Evolutionary conservation across 1,284 basidiomycete species (phyloP), one percentile per base, ranked within the genome.

Genomic region (Schizopora paradoxa): DNA sequence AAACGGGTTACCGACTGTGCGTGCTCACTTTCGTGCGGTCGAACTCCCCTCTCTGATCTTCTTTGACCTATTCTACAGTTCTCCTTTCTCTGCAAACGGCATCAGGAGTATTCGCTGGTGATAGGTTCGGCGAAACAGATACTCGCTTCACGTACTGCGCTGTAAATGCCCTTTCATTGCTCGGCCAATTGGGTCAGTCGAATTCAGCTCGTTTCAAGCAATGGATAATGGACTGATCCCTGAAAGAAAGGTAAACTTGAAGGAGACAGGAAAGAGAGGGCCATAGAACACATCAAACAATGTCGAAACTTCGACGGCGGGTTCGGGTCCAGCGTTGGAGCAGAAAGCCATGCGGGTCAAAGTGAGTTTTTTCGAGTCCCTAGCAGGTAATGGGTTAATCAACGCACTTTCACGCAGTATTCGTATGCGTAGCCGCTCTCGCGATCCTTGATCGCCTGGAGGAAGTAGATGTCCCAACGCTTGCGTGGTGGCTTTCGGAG

Each of bases 291-390:
- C 63, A 77, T 99, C 34, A 61, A 70, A 10, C 68, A 74, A 27
- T 96, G 94, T 63, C 76, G 74, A 59, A 99, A 99, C 63, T 95
- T 93, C 61, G 95, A 99, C 61, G 94, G 94, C 3, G 95, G 93
- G 0, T 99, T 96, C 57, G 95, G 95, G 8, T 81, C 75, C 31
- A 66, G 70, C 16, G 74, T 79, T 6, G 95, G 93, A 0, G 91
- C 89, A 1, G 95, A 99, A 67, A 92, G 86, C 53, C 95, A 98
- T 66, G 82, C 93, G 5, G 89, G 77, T 0, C 91, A 94, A 76
- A 90, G 93, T 93, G 19, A 11, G 3, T 39, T 2, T 25, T 21
- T 6, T 45, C 19, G 41, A 25, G 33, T 47, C 25, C 42, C n/a
- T 51, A 44, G 23, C 22, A 8, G 11, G n/a, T 6, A 37, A 7